Conservation (phyloP, 2,329 filamentous ascomycete genomes). For the Blastomyces percursus region DNA sequence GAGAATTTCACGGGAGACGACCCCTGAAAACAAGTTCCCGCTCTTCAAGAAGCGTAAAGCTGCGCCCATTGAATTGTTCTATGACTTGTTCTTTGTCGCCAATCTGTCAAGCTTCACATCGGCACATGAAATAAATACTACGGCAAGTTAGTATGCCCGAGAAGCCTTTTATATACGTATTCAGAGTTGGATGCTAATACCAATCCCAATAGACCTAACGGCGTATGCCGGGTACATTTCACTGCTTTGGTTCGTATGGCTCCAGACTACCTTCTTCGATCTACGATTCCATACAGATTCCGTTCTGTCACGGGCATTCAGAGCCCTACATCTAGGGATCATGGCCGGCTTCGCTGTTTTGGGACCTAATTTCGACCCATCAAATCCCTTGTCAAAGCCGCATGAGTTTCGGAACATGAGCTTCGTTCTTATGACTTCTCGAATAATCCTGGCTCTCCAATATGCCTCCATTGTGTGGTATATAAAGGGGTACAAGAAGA, state of each 20-base stretch:
- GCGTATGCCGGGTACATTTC: conserved; percentile 46
- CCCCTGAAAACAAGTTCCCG: conserved; percentile 5
- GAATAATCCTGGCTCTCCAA: conserved; percentile 44
- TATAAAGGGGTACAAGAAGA: conserved; percentile 17
- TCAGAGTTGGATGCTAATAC: conserved; percentile 12
- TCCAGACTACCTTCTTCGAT: conserved; percentile 53
- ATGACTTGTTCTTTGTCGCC: conserved; percentile 52
- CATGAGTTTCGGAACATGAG: conserved; percentile 29
- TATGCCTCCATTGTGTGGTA: conserved; percentile 36
- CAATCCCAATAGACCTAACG: conserved; percentile 24
- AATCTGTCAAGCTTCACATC: conserved; percentile 54
- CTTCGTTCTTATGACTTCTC: conserved; percentile 41
- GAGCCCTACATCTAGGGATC: conserved; percentile 50
- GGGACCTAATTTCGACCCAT: conserved; percentile 34
- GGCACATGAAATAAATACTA: conserved; percentile 42
- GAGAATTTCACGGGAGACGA: not conserved
- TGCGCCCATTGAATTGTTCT: conserved; percentile 47
- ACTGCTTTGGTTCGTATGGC: conserved; percentile 59
- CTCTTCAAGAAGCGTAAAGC: conserved; percentile 35
- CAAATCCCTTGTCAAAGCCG: conserved; percentile 19
- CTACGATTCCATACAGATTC: conserved; percentile 55
- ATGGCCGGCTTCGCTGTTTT: conserved; percentile 57
- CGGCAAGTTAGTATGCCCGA: not conserved
- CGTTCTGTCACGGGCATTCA: conserved; percentile 50
- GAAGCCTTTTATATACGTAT: not conserved